These are phyloP conservation scores for Barnettozyma hawaiiensis DNA, from an alignment of 1,139 yeast species.

Conservation along the genomic window DNA sequence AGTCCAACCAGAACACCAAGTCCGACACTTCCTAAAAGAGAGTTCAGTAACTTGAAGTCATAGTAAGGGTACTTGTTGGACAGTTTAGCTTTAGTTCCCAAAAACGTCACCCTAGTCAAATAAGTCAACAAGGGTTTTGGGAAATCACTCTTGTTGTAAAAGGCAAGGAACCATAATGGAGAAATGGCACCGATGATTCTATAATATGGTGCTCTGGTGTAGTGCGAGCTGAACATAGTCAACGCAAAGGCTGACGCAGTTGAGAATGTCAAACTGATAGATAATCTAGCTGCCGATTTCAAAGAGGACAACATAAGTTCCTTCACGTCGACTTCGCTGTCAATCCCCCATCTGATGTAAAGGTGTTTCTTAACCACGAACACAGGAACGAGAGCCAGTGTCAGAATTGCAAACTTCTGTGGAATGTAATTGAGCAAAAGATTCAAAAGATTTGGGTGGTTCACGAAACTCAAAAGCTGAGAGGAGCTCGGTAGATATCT, in stretches of 20 bases:
- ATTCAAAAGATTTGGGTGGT: constrained; percentile 10
- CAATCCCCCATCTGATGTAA: background rate
- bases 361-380: background rate
- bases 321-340: background rate
- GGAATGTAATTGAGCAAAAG: constrained; percentile 10
- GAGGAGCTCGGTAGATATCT: constrained; percentile 5
- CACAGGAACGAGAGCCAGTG: constrained; percentile 6
- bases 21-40: constrained; percentile 7
- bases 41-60: constrained; percentile 2
- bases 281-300: constrained; percentile 4
- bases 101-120: constrained; percentile 4
- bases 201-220: constrained; percentile 1
- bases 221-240: constrained; percentile 1
- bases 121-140: constrained; percentile 6
- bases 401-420: constrained; percentile 8
- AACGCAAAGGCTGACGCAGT: constrained; percentile 5
- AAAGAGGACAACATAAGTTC: background rate
- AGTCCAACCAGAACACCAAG: constrained; percentile 2
- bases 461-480: constrained; percentile 14
- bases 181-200: constrained; percentile 11
- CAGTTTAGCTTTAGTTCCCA: constrained; percentile 7
- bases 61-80: background rate
- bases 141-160: constrained; percentile 1
- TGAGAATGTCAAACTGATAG: constrained; percentile 1
- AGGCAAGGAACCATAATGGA: constrained; percentile 11